phyloP scores from a whole-genome alignment of 2,329 filamentous ascomycete species.

The Cladophialophora chaetospira region DNA sequence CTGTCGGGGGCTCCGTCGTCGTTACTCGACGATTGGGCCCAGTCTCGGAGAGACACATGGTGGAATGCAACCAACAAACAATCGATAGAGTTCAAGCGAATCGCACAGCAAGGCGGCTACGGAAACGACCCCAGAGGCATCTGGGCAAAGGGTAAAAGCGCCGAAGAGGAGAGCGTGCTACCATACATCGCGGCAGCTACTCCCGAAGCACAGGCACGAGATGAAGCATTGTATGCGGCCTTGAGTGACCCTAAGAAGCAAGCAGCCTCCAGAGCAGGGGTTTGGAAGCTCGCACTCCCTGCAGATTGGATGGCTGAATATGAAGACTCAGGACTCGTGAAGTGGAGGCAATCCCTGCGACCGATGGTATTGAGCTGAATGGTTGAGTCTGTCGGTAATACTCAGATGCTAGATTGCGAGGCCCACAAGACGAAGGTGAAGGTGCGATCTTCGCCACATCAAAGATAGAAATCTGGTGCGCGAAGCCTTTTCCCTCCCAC shows the following conservation, averaged over 20 bases:
- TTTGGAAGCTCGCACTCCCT: constrained; percentile 6
- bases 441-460: no score
- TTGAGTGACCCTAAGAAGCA: neutral
- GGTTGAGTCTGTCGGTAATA: no score
- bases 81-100: constrained; percentile 13
- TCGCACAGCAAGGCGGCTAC: constrained; percentile 14
- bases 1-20: constrained; percentile 41
- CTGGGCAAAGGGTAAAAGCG: neutral
- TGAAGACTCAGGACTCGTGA: neutral
- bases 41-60: constrained; percentile 43
- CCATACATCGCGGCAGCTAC: constrained; percentile 1
- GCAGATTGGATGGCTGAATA: constrained; percentile 14
- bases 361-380: no score
- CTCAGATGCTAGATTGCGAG: no score
- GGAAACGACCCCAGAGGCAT: neutral
- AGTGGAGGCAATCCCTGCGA: no score
- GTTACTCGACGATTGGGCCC: constrained; percentile 47
- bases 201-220: neutral
- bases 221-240: constrained; percentile 7
- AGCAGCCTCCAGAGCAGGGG: neutral
- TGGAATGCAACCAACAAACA: constrained; percentile 1
- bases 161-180: neutral
- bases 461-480: no score
- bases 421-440: no score
- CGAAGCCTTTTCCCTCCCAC: no score